Conservation (phyloP, 164 flowering plant genomes). For the Tetrastigma voinierianum region DNA sequence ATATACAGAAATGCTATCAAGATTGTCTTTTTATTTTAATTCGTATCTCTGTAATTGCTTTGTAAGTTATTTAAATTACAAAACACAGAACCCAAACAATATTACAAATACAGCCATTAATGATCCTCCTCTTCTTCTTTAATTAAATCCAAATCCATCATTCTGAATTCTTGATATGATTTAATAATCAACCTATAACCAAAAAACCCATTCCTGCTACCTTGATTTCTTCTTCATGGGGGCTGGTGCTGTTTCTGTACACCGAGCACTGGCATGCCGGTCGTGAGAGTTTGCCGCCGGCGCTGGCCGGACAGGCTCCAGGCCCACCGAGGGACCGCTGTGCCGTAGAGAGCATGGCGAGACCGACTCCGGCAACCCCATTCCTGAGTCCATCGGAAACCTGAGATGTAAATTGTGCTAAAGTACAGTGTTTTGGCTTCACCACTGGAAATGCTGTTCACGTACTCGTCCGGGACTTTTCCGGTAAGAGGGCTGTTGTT, state of each 20-base stretch:
- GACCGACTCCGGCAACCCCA: conserved; percentile 41
- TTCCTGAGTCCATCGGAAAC: conserved; percentile 31
- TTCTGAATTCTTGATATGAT: no score
- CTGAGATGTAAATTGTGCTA: conserved; percentile 64
- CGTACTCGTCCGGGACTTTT: conserved; percentile 42
- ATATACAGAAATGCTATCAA: no score
- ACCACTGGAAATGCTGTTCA: conserved; percentile 34
- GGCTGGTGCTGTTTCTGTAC: conserved; percentile 15
- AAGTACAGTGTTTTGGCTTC: conserved; percentile 51
- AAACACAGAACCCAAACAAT: no score
- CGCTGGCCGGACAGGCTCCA: conserved; percentile 55
- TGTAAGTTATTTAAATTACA: no score
- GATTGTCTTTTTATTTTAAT: no score
- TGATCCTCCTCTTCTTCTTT: no score
- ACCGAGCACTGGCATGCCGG: conserved; percentile 54
- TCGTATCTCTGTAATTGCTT: no score
- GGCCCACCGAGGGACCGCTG: conserved; percentile 52
- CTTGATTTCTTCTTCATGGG: not conserved
- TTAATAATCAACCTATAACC: no score
- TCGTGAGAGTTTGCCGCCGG: conserved; percentile 47
- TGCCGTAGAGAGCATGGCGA: conserved; percentile 60
- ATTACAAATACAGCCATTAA: no score
- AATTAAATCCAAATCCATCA: no score
- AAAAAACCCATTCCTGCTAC: no score
- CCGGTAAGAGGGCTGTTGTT: conserved; percentile 65